Base-by-base conservation (phyloP, 805 yeast genomes). In the Kodamaea leandrae region DNA sequence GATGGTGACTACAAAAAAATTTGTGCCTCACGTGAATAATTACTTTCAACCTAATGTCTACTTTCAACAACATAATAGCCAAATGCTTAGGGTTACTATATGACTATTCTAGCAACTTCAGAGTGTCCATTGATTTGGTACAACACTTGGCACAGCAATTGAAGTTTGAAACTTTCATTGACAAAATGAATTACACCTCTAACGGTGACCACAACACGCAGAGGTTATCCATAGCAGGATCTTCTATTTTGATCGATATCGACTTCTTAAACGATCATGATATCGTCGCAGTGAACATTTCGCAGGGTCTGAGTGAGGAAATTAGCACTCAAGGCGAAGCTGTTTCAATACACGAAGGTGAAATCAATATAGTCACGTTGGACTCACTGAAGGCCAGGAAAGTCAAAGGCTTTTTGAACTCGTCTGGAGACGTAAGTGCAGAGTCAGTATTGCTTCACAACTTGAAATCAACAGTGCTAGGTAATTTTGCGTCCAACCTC, bases 211-310 rank as follows among this genome's bases (percentile, higher is more conserved):
- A 23, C 4, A 50, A 51, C 15, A 49, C 55, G 21, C 61, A 61
- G 32, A 52, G 73, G 39, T 53, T 69, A 36, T 60, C 72, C 10
- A 69, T 69, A 26, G 75, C 74, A 1, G 74, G 74, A 7, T 57
- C 69, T 2, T 53, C 61, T 14, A 62, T 68, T 6, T 56, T 69
- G 23, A 53, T 69, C 15, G 75, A 69, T 42, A 57, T 69, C 20
- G 75, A 69, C 40, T 66, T 64, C 38, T 37, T 50, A 2, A 60
- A 51, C 25, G 61, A 57, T 37, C 46, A 30, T 6, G 46, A 37
- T 4, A 58, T 66, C 6, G 44, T 59, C 7, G 45, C 60, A 18
- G 63, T 68, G 10, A 53, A 64, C 5, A 53, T 68, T 30, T 68
- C 74, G 0, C 63, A 63, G 58, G 72, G 48, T 6, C 37, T 35